A percentile compares a stretch with the other conserved stretches of the same genome.
These are phyloP conservation scores for Picea glauca DNA, from an alignment of 75 land plant genomes.

Conservation along the genomic window DNA sequence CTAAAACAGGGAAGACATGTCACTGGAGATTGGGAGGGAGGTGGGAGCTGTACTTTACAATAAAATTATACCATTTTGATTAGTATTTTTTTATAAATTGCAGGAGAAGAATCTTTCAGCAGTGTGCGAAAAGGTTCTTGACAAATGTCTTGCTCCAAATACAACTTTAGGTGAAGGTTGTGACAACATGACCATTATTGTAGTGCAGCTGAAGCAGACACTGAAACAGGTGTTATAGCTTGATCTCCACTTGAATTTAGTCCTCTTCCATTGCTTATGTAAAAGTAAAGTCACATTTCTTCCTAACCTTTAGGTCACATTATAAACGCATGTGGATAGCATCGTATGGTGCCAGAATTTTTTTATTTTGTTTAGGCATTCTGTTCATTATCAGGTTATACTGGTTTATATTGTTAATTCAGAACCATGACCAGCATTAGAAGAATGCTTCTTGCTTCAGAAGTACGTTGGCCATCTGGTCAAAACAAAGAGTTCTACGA, in stretches of 20 bases:
- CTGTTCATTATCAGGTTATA: not conserved
- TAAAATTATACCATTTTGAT: not conserved
- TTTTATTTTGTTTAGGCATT: not conserved
- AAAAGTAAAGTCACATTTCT: not conserved
- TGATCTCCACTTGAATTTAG: not conserved
- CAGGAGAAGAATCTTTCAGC: slow-evolving; percentile 28
- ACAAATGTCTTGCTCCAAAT: slow-evolving; percentile 34
- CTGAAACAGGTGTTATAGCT: not conserved
- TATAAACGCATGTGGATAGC: not conserved
- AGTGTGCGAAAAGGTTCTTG: slow-evolving; percentile 35
- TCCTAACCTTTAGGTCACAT: not conserved
- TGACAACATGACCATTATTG: slow-evolving; percentile 43
- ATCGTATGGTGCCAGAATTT: not conserved
- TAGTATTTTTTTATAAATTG: not conserved
- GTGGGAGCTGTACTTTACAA: not conserved
- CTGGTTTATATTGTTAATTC: not conserved
- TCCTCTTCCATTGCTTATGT: not conserved
- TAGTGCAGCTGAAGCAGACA: slow-evolving; percentile 26
- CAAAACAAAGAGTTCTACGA: not conserved
- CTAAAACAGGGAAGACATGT: not conserved
- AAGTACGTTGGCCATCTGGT: not conserved
- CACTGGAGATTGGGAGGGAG: not conserved
- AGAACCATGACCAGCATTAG: slow-evolving; percentile 3
- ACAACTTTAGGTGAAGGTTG: slow-evolving; percentile 32
- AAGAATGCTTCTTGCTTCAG: not conserved